Evolutionary conservation across 352 stramenopile genomes (phyloP).

Genomic region (Pythium angustatum): DNA sequence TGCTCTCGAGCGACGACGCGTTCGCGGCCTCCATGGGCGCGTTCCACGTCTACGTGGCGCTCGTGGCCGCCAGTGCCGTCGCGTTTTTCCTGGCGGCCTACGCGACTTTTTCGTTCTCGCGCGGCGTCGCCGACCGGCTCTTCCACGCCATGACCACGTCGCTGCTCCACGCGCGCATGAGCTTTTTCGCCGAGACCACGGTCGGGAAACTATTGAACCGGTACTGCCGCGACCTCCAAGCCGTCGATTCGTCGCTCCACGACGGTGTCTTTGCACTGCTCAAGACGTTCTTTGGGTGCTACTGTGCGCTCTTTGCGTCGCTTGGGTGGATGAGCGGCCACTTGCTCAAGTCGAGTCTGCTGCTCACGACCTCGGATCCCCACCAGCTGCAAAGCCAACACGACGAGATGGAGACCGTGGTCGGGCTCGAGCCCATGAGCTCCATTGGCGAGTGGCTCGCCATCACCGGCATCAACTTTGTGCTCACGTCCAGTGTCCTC

Average conservation of each 20-base stretch:
- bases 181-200: constrained; percentile 31
- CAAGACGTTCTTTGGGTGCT: constrained; percentile 38
- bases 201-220: constrained; percentile 32
- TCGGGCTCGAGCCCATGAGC: constrained; percentile 20
- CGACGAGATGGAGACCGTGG: constrained; percentile 19
- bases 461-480: constrained; percentile 30
- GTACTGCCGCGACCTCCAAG: constrained; percentile 32
- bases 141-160: constrained; percentile 28
- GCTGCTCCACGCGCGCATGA: constrained; percentile 26
- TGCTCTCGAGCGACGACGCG: constrained; percentile 21
- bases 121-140: constrained; percentile 21
- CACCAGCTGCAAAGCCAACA: background rate
- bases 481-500: constrained; percentile 31
- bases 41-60: constrained; percentile 27
- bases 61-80: constrained; percentile 17
- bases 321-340: constrained; percentile 42
- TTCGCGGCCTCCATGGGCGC: constrained; percentile 13
- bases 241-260: constrained; percentile 36
- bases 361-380: too few relatives aligned
- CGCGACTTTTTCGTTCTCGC: constrained; percentile 28
- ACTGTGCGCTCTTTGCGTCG: constrained; percentile 39
- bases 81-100: constrained; percentile 24
- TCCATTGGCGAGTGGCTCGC: constrained; percentile 30
- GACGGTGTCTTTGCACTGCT: constrained; percentile 28
- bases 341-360: constrained; percentile 34